Percentiles rank a stretch among this genome's conserved stretches.
Conservation (phyloP, 371 early-diverging fungal genomes). For the Syncephalastrum sp. region DNA sequence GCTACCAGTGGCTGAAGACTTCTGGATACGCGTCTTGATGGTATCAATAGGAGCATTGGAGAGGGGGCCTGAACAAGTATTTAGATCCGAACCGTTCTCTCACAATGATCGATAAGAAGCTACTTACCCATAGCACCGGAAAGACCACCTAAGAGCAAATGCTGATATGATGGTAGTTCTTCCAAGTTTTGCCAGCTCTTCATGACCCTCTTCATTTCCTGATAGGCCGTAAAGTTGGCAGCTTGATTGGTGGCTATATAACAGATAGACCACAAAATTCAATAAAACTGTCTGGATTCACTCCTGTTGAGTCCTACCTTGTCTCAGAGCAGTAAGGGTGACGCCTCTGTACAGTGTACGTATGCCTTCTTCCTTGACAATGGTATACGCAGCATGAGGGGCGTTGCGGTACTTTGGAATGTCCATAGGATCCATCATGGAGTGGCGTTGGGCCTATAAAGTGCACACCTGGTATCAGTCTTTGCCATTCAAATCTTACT, state of each 20-base stretch:
- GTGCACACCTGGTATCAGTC: background rate
- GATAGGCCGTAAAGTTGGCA: constrained; percentile 97
- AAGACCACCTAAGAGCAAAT: constrained; percentile 78
- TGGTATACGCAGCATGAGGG: constrained; percentile 89
- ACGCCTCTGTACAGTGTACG: constrained; percentile 93
- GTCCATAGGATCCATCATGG: constrained; percentile 95
- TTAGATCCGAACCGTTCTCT: too few species aligned
- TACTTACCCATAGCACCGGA: constrained; percentile 81
- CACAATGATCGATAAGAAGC: too few species aligned
- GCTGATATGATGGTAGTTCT: constrained; percentile 86
- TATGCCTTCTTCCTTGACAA: constrained; percentile 90
- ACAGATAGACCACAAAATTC: background rate
- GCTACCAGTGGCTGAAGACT: constrained; percentile 68
- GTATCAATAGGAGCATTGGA: constrained; percentile 76
- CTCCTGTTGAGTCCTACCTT: constrained; percentile 59
- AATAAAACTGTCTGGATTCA: background rate
- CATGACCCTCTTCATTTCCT: constrained; percentile 78
- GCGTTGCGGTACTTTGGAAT: constrained; percentile 96
- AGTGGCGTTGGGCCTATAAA: constrained; percentile 83
- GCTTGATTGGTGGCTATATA: constrained; percentile 93
- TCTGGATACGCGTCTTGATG: constrained; percentile 97
- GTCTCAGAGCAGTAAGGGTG: constrained; percentile 90
- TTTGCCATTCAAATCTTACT: background rate
- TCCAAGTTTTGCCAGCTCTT: constrained; percentile 69
- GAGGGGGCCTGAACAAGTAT: constrained; percentile 10